phyloP scores from a whole-genome alignment of 192 early-diverging fungal species.

The Polychytrium aggregatum region DNA sequence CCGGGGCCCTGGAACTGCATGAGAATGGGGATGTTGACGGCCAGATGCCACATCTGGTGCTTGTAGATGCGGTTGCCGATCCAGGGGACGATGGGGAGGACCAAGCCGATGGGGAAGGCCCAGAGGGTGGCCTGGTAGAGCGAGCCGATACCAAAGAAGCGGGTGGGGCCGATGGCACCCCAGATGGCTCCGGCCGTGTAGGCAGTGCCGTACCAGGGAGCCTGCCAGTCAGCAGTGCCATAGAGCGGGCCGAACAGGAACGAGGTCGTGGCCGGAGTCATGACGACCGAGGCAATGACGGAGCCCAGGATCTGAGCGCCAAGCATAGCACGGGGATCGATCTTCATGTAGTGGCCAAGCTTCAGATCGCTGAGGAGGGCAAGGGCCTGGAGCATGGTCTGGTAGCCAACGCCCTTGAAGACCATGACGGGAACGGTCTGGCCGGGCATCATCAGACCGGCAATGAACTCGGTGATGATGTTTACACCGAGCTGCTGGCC shows the following conservation, averaged over 20 bases:
- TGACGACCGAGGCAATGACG: too few relatives aligned
- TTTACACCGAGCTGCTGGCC: conserved; percentile 72
- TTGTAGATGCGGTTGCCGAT: conserved; percentile 6
- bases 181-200: conserved; percentile 58
- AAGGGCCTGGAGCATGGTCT: conserved; percentile 66
- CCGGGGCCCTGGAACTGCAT: conserved; percentile 5
- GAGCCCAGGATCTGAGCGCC: conserved; percentile 16
- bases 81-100: conserved; percentile 22
- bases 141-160: too few relatives aligned
- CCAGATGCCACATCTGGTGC: conserved; percentile 12
- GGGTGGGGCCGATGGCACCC: conserved; percentile 26
- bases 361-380: conserved; percentile 59
- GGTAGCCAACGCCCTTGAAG: conserved; percentile 78
- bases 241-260: too few relatives aligned
- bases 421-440: conserved; percentile 59
- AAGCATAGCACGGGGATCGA: conserved; percentile 51
- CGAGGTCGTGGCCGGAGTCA: too few relatives aligned
- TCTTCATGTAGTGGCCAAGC: conserved; percentile 62
- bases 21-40: conserved; percentile 42
- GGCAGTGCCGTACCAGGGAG: conserved; percentile 22
- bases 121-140: conserved; percentile 10
- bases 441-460: conserved; percentile 67
- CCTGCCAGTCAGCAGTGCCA: conserved; percentile 7
- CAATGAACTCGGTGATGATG: conserved; percentile 72
- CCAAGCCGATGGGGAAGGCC: conserved; percentile 14